phyloP scores from a whole-genome alignment of 1,139 yeast species.

The Oligophagozyma castellii region DNA sequence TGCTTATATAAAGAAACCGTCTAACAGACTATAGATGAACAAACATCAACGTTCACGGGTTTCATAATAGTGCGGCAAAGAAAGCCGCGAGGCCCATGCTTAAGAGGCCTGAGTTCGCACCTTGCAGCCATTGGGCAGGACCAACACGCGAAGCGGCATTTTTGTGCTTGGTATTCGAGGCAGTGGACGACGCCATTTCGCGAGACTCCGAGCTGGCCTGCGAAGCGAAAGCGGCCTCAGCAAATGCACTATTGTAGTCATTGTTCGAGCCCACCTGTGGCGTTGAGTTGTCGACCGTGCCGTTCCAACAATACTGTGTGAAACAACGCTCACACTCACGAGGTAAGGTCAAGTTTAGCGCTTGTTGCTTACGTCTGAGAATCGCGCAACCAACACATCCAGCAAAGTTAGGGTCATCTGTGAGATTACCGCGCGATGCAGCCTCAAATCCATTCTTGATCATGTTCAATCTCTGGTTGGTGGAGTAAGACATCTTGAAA shows the following conservation, averaged over 20 bases:
- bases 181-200: neutral
- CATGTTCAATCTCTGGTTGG: conserved; percentile 43
- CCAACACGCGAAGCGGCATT: neutral
- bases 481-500: conserved; percentile 47
- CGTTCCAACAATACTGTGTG: conserved; percentile 73
- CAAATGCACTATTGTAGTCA: no score
- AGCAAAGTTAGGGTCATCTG: conserved; percentile 61
- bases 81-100: no score
- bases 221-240: no score
- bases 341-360: conserved; percentile 47
- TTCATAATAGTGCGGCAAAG: no score
- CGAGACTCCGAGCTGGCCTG: neutral
- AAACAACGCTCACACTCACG: conserved; percentile 68
- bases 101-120: no score
- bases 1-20: no score
- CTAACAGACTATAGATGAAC: no score
- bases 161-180: neutral
- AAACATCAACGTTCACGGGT: no score
- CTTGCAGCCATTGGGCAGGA: no score
- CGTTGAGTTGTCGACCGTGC: conserved; percentile 22
- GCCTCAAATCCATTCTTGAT: conserved; percentile 73
- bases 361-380: conserved; percentile 68
- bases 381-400: conserved; percentile 85
- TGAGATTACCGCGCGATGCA: conserved; percentile 56
- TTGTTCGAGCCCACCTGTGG: conserved; percentile 4